Base-by-base conservation (phyloP, 179 eudicot genomes). In the Spinacia oleracea region DNA sequence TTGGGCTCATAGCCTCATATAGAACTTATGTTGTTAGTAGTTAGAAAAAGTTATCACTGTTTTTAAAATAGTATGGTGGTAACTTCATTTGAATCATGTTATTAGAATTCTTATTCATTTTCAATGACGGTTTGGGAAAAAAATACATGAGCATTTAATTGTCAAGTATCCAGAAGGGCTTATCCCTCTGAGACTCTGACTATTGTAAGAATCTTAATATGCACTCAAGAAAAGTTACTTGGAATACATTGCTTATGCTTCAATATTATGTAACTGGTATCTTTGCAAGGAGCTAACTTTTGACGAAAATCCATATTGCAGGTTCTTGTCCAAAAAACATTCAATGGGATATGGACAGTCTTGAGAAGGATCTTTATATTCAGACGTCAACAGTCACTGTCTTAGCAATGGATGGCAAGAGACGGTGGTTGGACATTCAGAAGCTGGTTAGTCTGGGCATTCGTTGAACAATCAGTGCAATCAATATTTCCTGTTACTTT, bases 391-490 rank as follows among this genome's bases (percentile, higher is more conserved):
- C 94, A 25, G 89, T 96, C 80, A 92, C 98, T 69, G 88, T 94
- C 79, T 83, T 92, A 83, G 98, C 98, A 55, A 94, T 94, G 99
- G 99, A 96, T 85, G 99, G 98, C 29, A 89, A 92, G 81, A 89
- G 98, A 77, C 89, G 99, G 76, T 96, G 99, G 99, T 81, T 96
- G 88, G 98, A 96, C 87, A 91, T 96, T 77, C 86, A 87, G 70
- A 92, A 92, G 86, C 88, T 92, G 96, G 99, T 96, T 81, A 92
- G 98, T 81, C 78, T 83, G 73, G 70, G 71, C 18, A 40, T 50
- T 27, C 63, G 16, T 80, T 21, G 29, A 67, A 70, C 62, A 72
- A 69, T 79, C 60, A 20, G 38, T 50, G 25, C 66, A 66, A 20
- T 67, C 9, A 42, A 27, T 40, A 40, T 69, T 74, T 45, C 75